Evolutionary conservation across 352 stramenopile species (phyloP), one percentile per base, ranked within the genome.

Genomic region (Plasmopara halstedii): DNA sequence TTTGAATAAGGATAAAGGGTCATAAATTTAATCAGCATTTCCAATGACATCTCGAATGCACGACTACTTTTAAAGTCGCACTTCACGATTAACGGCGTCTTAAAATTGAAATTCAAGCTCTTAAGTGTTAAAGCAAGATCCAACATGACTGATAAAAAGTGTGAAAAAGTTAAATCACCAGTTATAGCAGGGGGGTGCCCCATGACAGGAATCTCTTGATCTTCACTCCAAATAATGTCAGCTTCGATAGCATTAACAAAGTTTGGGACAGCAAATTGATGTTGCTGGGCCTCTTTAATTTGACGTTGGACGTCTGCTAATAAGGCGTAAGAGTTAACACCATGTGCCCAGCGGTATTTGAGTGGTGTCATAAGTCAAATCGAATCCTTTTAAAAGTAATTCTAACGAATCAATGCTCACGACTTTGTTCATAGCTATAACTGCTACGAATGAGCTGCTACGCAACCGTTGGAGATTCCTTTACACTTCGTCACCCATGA

Each of bases 171-270:
- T 34, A 88, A 60, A 5, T 85, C 70, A 25, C 70, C 50, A 37
- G 83, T 70, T 0, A 56, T 69, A 23, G 78, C 58, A 8, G 75
- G 75, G 4, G 75, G 75, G 35, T 88, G 75, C 2, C 75, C 75
- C 75, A 88, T 88, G 33, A 88, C 66, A 0, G 70, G 53, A 1
- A 39, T 51, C 37, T 81, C 63, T 46, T 79, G 60, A 17, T 25
- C 39, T 6, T 77, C 61, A 3, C 67, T 70, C 72, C 73, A 88
- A 36, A 88, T 79, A 44, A 87, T 70, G 42, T 87, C 75, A 45
- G 75, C 75, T 36, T 87, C 75, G 23, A 85, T 62, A 31, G 75
- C 75, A 54, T 85, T 87, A 29, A 72, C 61, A 27, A 66, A 75
- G 18, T 50, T 44, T 4, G 15, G 5, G 3, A 46, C 41, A n/a